Evolutionary conservation across 768 basidiomycete genomes (phyloP), one percentile per base, ranked within the genome.

Genomic region (Trametes punicea): DNA sequence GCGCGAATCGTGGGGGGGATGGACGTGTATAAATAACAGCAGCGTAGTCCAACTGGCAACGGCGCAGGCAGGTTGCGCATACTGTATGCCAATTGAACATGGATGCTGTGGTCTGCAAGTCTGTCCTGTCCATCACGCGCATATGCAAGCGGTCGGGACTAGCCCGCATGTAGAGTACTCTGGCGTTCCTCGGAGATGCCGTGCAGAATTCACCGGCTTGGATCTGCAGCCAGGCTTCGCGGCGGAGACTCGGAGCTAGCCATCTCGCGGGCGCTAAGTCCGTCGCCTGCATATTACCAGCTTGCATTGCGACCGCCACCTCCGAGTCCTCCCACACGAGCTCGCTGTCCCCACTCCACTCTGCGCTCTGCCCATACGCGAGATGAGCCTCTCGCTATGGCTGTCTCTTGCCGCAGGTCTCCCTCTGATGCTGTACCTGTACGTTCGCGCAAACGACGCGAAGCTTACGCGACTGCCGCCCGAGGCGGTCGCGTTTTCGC

Each of bases 381-480:
- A 46, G n/a, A 54, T 54, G 52, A 34, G 25, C 11, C 20, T 47
- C 51, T 26, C 39, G 33, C 38, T 51, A 5, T 59, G 58, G 58
- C 47, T 59, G 31, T 25, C 54, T n/a, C 27, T 62, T 25, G 46
- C 46, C 18, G 41, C 62, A 26, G 57, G 49, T 36, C 29, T 59
- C 16, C 42, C 53, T 0, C 3, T 68, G 9, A 56, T 67, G 15
- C 39, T 68, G 39, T 71, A 58, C 39, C 56, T 79, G 9, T 84
- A 82, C 67, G 65, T 76, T 18, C 68, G 70, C 23, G 56, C 70
- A 53, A 88, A 90, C 63, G 86, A 88, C 64, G 69, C 62, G 13
- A 77, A 79, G 33, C 71, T 90, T 10, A 69, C 69, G n/a, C 65
- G 66, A 0, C 69, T 82, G 30, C 85, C 88, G 5, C 65, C 68